Evolutionary conservation across 257 asterid genomes (phyloP), one percentile per base, ranked within the genome.

Genomic region (Buddleja alternifolia): DNA sequence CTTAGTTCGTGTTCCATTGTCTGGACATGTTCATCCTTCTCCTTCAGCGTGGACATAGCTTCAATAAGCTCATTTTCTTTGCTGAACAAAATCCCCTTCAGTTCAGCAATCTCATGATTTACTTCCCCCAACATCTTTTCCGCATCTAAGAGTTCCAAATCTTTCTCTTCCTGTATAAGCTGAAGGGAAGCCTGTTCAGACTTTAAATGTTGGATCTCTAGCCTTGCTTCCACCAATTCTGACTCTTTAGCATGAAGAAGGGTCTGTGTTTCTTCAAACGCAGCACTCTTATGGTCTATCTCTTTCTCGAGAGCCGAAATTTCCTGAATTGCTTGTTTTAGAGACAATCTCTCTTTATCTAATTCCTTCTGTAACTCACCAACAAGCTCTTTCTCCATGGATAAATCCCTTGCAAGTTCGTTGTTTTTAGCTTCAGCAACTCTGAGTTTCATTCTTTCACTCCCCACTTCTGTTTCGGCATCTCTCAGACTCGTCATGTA

Each of bases 171-270:
- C 71, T 88, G 59, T 10, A 80, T 54, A 55, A 66, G 84, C 66
- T 68, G 86, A 77, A 87, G 79, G 54, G 97, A 90, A 51, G 79
- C 78, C 34, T 68, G 92, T 76, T 79, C 83, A 4, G 90, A 84
- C 74, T 76, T 86, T 44, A 93, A 66, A 44, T 66, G 85, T 74
- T 85, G 85, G 72, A 90, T 84, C 81, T 85, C 88, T 29, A 84
- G 70, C 71, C 93, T 84, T 44, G 96, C 96, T 24, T 87, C 88
- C 25, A 87, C 95, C 74, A 93, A 71, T 76, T 89, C 95, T 2
- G 92, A 69, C 81, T 90, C 97, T 84, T 88, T 90, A 41, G 57
- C 64, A 76, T 73, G 70, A 62, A 86, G 94, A 69, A 77, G 83
- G 52, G 74, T 69, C 79, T 78, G 82, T 56, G 79, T 73, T 77